These are phyloP conservation scores for Cercospora sp. DNA, from an alignment of 2,329 filamentous ascomycete species.

Conservation along the genomic window DNA sequence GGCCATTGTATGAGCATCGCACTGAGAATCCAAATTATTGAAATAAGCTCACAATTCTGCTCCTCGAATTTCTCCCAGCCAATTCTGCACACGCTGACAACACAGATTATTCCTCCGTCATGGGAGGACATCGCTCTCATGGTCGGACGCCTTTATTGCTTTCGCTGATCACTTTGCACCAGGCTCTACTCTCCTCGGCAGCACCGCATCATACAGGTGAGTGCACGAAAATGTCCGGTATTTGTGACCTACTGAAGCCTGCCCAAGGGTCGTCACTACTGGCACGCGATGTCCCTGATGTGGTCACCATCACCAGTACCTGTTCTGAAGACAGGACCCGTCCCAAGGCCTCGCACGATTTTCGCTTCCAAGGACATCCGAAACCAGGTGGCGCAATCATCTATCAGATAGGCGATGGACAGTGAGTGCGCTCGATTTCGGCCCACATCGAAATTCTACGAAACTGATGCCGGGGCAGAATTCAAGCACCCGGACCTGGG, in stretches of 20 bases:
- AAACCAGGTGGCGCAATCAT: slow-evolving; percentile 7
- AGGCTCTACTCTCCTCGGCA: slow-evolving; percentile 30
- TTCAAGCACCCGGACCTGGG: slow-evolving; percentile 15
- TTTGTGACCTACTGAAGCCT: neutral
- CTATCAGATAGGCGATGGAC: slow-evolving; percentile 23
- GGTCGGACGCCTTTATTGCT: slow-evolving; percentile 19
- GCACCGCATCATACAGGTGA: slow-evolving; percentile 27
- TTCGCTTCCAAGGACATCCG: neutral
- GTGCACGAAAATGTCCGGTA: neutral
- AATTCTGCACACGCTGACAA: slow-evolving; percentile 29
- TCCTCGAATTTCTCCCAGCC: slow-evolving; percentile 18
- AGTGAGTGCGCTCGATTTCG: slow-evolving; percentile 5
- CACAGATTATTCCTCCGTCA: slow-evolving; percentile 14
- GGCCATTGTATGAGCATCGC: slow-evolving; percentile 18
- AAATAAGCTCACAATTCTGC: slow-evolving; percentile 27
- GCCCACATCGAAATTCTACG: neutral
- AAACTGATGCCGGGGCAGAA: slow-evolving; percentile 4
- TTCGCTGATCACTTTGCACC: slow-evolving; percentile 32
- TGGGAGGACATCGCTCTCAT: slow-evolving; percentile 1
- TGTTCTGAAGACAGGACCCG: slow-evolving; percentile 1
- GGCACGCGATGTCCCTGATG: neutral
- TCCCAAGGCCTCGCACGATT: neutral
- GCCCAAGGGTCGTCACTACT: neutral
- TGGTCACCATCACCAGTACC: slow-evolving; percentile 11
- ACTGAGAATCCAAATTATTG: slow-evolving; percentile 27